Evolutionary conservation across 2,329 filamentous ascomycete genomes (phyloP).

Genomic region (Alternaria alternata): DNA sequence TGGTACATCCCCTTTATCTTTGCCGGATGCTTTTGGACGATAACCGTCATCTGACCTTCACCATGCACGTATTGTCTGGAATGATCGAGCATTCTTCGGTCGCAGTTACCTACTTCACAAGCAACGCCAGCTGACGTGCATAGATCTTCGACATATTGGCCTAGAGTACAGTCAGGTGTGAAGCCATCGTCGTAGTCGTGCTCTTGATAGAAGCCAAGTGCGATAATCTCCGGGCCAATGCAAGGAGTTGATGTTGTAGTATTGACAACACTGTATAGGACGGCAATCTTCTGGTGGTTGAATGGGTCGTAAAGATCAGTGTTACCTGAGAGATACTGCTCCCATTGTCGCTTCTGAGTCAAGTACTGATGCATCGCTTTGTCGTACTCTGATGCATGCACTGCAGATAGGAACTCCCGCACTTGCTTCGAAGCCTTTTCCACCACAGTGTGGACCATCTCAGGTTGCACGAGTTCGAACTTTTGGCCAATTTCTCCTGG

Average conservation of each 20-base stretch:
- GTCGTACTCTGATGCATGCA: constrained; percentile 96
- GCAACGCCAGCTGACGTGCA: constrained; percentile 78
- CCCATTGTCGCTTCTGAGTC: constrained; percentile 95
- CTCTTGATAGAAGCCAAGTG: constrained; percentile 93
- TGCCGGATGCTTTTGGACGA: constrained; percentile 78
- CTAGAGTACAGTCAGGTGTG: constrained; percentile 86
- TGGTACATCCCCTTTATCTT: constrained; percentile 72
- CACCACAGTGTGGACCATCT: constrained; percentile 89
- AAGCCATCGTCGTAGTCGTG: constrained; percentile 75
- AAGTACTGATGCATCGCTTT: constrained; percentile 92
- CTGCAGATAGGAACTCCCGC: constrained; percentile 91
- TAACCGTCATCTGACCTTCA: constrained; percentile 89
- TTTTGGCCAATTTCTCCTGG: constrained; percentile 62
- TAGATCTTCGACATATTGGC: constrained; percentile 93
- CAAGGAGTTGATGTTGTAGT: constrained; percentile 94
- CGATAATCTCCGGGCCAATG: constrained; percentile 86
- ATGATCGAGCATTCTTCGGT: constrained; percentile 88
- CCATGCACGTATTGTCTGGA: constrained; percentile 97
- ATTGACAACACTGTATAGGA: constrained; percentile 92
- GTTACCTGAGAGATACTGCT: constrained; percentile 89
- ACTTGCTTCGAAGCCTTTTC: constrained; percentile 84
- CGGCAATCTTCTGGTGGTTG: constrained; percentile 94
- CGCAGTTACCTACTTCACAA: constrained; percentile 85
- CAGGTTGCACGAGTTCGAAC: constrained; percentile 91
- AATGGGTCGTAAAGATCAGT: constrained; percentile 91